These are phyloP conservation scores for Trametes sp. DNA, from an alignment of 1,284 basidiomycete genomes.

Conservation along the genomic window DNA sequence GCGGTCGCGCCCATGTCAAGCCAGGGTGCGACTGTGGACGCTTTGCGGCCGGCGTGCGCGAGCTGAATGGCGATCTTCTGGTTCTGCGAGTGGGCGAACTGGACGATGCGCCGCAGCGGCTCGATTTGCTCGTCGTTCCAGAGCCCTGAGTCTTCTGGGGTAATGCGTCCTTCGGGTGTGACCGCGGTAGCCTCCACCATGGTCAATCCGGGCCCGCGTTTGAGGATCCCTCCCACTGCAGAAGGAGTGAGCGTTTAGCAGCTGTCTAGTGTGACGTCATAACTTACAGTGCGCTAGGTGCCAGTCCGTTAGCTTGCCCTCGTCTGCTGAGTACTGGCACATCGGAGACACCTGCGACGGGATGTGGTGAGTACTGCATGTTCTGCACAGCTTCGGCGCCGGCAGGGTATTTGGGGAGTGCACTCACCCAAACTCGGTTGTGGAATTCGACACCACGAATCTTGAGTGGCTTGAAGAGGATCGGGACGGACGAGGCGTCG, in stretches of 20 bases:
- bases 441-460: constrained; percentile 70
- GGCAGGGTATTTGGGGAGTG: not conserved
- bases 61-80: constrained; percentile 78
- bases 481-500: constrained; percentile 52
- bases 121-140: constrained; percentile 77
- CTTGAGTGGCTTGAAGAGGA: constrained; percentile 70
- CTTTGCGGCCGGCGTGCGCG: constrained; percentile 81
- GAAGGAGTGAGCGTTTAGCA: not conserved
- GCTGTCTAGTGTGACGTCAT: no score
- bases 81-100: constrained; percentile 71
- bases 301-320: constrained; percentile 76
- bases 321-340: constrained; percentile 76
- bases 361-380: not conserved
- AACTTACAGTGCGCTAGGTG: constrained; percentile 74
- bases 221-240: constrained; percentile 46
- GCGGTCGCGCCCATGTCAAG: constrained; percentile 47
- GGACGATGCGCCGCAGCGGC: constrained; percentile 68
- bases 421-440: constrained; percentile 66
- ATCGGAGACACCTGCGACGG: constrained; percentile 60
- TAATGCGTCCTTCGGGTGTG: constrained; percentile 80
- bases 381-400: not conserved
- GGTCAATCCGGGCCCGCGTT: constrained; percentile 65
- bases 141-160: constrained; percentile 68
- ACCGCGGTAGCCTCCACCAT: constrained; percentile 76
- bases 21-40: constrained; percentile 70